These are phyloP conservation scores for Simplicillium sp. DNA, from an alignment of 2,329 filamentous ascomycete genomes.

Conservation along the genomic window DNA sequence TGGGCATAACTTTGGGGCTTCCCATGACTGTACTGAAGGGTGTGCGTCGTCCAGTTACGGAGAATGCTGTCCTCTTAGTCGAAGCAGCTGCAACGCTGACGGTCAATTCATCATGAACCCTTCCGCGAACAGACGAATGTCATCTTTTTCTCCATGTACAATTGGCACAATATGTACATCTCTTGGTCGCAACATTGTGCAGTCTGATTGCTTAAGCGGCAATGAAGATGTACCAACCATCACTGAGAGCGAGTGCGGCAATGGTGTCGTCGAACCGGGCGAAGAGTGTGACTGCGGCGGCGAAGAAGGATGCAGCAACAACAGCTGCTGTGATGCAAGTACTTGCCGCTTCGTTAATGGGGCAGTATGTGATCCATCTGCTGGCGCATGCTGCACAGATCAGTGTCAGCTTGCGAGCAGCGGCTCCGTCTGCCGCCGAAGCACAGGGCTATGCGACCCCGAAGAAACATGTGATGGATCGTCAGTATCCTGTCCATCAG, in stretches of 20 bases:
- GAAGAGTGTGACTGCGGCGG: slow-evolving; percentile 97
- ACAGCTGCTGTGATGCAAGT: slow-evolving; percentile 72
- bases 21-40: slow-evolving; percentile 67
- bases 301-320: slow-evolving; percentile 55
- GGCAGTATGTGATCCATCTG: slow-evolving; percentile 64
- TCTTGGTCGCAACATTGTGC: slow-evolving; percentile 62
- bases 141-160: slow-evolving; percentile 68
- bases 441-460: slow-evolving; percentile 67
- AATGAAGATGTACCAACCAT: slow-evolving; percentile 76
- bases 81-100: slow-evolving; percentile 56
- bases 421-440: slow-evolving; percentile 63
- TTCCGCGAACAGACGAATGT: slow-evolving; percentile 58
- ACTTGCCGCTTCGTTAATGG: slow-evolving; percentile 76
- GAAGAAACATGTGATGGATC: slow-evolving; percentile 65
- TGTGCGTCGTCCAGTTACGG: slow-evolving; percentile 35
- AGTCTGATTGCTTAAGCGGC: slow-evolving; percentile 60
- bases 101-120: slow-evolving; percentile 84
- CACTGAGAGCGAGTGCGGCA: slow-evolving; percentile 79
- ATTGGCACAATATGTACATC: slow-evolving; percentile 82
- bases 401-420: slow-evolving; percentile 53
- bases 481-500: slow-evolving; percentile 57
- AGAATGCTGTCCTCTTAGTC: slow-evolving; percentile 63
- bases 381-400: slow-evolving; percentile 60
- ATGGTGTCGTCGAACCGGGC: slow-evolving; percentile 89
- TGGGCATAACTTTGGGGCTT: slow-evolving; percentile 79